These are phyloP conservation scores for Incumbomyces delicatus DNA, from an alignment of 2,329 filamentous ascomycete species.

Conservation along the genomic window DNA sequence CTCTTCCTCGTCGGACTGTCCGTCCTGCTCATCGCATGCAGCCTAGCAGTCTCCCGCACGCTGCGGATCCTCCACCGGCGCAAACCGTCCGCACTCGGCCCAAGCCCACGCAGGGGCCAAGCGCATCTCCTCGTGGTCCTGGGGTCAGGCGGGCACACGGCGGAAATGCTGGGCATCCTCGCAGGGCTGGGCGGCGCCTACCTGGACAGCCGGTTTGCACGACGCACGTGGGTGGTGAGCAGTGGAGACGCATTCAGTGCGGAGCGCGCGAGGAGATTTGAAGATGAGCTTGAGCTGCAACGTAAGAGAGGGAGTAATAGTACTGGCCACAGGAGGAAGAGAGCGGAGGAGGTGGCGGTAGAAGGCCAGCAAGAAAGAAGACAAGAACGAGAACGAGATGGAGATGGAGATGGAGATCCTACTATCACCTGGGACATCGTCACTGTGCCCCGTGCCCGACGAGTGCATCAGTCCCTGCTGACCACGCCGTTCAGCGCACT, in stretches of 20 bases:
- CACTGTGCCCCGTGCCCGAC: slow-evolving; percentile 64
- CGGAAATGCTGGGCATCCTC: slow-evolving; percentile 88
- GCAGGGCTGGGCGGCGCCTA: slow-evolving; percentile 23
- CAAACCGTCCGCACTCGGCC: background rate
- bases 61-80: too few relatives aligned
- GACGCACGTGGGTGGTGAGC: slow-evolving; percentile 73
- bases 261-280: slow-evolving; percentile 54
- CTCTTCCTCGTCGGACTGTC: too few relatives aligned
- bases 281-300: slow-evolving; percentile 34
- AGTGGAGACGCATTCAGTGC: slow-evolving; percentile 66
- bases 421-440: slow-evolving; percentile 50
- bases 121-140: slow-evolving; percentile 67
- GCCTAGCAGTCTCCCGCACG: too few relatives aligned
- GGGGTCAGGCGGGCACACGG: slow-evolving; percentile 87
- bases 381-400: slow-evolving; percentile 9
- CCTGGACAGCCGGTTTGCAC: slow-evolving; percentile 35
- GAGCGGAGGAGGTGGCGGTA: too few relatives aligned
- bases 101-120: background rate
- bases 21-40: too few relatives aligned
- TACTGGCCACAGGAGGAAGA: too few relatives aligned
- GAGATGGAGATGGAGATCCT: too few relatives aligned
- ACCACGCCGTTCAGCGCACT: slow-evolving; percentile 51
- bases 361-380: slow-evolving; percentile 20
- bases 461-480: slow-evolving; percentile 65
- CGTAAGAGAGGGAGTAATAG: too few relatives aligned